A percentile compares a stretch with the other conserved stretches of the same genome.
Conservation (phyloP, 305 asterid genomes). For the Rubia balearica region DNA sequence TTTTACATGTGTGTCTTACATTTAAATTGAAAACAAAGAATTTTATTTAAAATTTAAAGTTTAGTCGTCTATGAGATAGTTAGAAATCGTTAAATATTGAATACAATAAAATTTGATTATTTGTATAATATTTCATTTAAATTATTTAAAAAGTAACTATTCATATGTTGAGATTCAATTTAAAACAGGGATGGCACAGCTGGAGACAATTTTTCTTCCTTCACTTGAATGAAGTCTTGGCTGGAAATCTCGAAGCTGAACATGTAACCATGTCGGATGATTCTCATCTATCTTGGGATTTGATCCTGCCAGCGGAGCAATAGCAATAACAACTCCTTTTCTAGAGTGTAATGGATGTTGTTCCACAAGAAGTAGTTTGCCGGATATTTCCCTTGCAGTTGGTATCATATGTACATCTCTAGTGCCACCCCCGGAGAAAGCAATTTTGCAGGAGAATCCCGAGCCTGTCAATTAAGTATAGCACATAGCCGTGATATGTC, state of each 20-base stretch:
- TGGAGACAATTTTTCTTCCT: neutral
- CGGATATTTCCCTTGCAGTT: constrained; percentile 15
- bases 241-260: constrained; percentile 18
- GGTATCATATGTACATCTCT: constrained; percentile 20
- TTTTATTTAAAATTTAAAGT: too few relatives aligned
- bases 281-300: constrained; percentile 18
- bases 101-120: too few relatives aligned
- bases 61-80: too few relatives aligned
- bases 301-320: constrained; percentile 25
- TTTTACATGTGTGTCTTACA: too few relatives aligned
- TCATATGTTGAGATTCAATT: too few relatives aligned
- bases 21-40: too few relatives aligned
- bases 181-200: neutral
- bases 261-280: constrained; percentile 21
- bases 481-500: neutral
- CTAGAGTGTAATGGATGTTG: constrained; percentile 17
- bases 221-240: constrained; percentile 10
- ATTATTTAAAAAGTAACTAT: too few relatives aligned
- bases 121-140: too few relatives aligned
- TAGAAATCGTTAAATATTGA: too few relatives aligned
- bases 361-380: constrained; percentile 21
- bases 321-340: constrained; percentile 20
- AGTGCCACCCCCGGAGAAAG: constrained; percentile 17
- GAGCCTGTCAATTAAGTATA: constrained; percentile 6
- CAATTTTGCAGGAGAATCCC: constrained; percentile 20